Percentiles rank a stretch among this genome's conserved stretches.
Conservation (phyloP, 1,284 basidiomycete species). For the Veloporphyrellus conicus region DNA sequence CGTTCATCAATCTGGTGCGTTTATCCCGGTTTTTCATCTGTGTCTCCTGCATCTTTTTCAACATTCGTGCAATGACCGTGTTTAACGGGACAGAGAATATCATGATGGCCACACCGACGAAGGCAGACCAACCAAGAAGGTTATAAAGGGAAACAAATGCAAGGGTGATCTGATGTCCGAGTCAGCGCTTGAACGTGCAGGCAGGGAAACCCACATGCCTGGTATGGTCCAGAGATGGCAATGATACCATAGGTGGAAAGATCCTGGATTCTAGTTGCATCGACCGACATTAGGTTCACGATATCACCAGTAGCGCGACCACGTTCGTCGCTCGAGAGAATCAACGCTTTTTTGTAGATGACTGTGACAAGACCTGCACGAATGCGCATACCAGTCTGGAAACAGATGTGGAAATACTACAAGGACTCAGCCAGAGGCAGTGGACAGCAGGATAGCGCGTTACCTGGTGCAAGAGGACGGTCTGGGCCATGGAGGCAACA, state of each 20-base stretch:
- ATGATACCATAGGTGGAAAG: slow-evolving; percentile 78
- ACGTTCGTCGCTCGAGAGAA: slow-evolving; percentile 81
- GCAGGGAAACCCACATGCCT: slow-evolving; percentile 38
- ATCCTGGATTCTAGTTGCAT: slow-evolving; percentile 83
- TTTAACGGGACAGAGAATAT: slow-evolving; percentile 77
- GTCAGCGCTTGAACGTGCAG: background rate
- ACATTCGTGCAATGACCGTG: slow-evolving; percentile 67
- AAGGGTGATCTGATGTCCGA: slow-evolving; percentile 58
- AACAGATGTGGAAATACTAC: slow-evolving; percentile 79
- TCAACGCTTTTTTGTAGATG: slow-evolving; percentile 84
- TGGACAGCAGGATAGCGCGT: slow-evolving; percentile 3
- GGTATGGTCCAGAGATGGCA: slow-evolving; percentile 65
- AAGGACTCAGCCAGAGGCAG: background rate
- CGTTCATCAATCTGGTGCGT: slow-evolving; percentile 74
- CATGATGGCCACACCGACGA: slow-evolving; percentile 93
- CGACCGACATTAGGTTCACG: slow-evolving; percentile 89
- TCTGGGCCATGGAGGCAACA: slow-evolving; percentile 69
- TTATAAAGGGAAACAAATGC: slow-evolving; percentile 88
- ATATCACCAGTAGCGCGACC: slow-evolving; percentile 83
- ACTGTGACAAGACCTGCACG: slow-evolving; percentile 81
- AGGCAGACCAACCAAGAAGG: slow-evolving; percentile 87
- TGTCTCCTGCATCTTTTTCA: slow-evolving; percentile 78
- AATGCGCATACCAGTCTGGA: slow-evolving; percentile 87
- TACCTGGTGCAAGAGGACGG: slow-evolving; percentile 82
- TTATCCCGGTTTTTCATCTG: slow-evolving; percentile 91